phyloP scores from a whole-genome alignment of 768 basidiomycete species.

The Wakefieldia striispora region DNA sequence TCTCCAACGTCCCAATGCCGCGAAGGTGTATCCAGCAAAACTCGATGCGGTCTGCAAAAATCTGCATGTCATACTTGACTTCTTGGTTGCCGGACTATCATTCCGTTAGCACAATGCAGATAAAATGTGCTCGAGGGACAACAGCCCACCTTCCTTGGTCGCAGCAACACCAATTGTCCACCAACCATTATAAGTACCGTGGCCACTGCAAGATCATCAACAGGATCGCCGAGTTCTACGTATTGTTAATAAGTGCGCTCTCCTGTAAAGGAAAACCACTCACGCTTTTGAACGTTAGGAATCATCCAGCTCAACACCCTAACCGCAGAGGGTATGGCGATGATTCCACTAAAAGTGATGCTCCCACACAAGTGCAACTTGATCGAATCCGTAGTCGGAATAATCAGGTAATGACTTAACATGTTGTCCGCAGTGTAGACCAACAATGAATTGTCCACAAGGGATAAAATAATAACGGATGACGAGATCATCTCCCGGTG shows the following conservation, averaged over 20 bases:
- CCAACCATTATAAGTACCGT: slow-evolving; percentile 96
- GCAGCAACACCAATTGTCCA: slow-evolving; percentile 83
- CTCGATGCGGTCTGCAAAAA: slow-evolving; percentile 94
- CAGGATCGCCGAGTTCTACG: slow-evolving; percentile 89
- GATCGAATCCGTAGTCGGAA: slow-evolving; percentile 80
- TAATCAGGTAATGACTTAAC: slow-evolving; percentile 86
- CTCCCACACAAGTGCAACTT: slow-evolving; percentile 90
- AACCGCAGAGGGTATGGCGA: slow-evolving; percentile 79
- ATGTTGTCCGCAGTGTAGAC: slow-evolving; percentile 96
- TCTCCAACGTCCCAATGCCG: slow-evolving; percentile 90
- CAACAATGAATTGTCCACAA: slow-evolving; percentile 92
- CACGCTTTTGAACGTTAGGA: slow-evolving; percentile 89
- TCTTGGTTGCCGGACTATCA: slow-evolving; percentile 78
- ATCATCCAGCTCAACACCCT: slow-evolving; percentile 97
- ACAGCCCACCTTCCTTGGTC: slow-evolving; percentile 73
- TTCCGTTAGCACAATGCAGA: not conserved
- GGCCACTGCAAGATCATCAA: slow-evolving; percentile 87
- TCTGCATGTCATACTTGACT: slow-evolving; percentile 96
- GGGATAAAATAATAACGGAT: slow-evolving; percentile 81
- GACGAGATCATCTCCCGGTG: slow-evolving; percentile 75
- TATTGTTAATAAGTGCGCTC: slow-evolving; percentile 9
- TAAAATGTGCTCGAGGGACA: not conserved
- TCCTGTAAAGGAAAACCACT: slow-evolving; percentile 26
- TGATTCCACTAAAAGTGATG: slow-evolving; percentile 90
- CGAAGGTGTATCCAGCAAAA: slow-evolving; percentile 98